These are phyloP conservation scores for Alternaria metachromatica DNA, from an alignment of 2,329 filamentous ascomycete species.

Conservation along the genomic window DNA sequence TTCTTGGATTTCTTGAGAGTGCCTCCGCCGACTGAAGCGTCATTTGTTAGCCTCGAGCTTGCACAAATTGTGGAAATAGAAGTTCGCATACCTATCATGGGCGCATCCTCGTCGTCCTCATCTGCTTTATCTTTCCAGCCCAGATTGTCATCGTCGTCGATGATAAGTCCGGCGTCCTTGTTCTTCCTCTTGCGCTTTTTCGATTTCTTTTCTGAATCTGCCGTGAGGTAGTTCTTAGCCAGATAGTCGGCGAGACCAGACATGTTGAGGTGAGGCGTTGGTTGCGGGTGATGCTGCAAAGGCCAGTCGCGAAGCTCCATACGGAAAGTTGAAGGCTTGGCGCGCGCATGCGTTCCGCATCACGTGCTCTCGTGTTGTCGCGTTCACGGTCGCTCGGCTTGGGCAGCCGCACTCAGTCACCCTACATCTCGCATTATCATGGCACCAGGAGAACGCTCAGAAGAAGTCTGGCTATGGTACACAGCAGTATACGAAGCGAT, in stretches of 20 bases:
- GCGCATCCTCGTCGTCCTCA: constrained; percentile 63
- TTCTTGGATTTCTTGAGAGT: constrained; percentile 65
- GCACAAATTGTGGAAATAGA: constrained; percentile 22
- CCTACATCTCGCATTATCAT: constrained; percentile 52
- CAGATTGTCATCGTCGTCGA: constrained; percentile 61
- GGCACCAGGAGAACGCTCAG: constrained; percentile 64
- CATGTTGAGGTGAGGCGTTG: constrained; percentile 51
- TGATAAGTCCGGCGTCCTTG: constrained; percentile 52
- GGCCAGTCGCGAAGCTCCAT: constrained; percentile 1
- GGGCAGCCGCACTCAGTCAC: neutral
- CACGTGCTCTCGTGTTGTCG: constrained; percentile 37
- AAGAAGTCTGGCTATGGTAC: constrained; percentile 78
- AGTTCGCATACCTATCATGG: constrained; percentile 47
- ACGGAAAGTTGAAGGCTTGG: constrained; percentile 16
- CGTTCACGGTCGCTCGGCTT: constrained; percentile 17
- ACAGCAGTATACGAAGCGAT: constrained; percentile 81
- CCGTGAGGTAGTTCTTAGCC: constrained; percentile 86
- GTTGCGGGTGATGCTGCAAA: constrained; percentile 8
- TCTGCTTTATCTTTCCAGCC: constrained; percentile 59
- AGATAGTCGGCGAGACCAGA: constrained; percentile 78
- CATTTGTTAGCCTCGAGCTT: constrained; percentile 21
- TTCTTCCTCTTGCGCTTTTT: constrained; percentile 61
- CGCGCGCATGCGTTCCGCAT: neutral
- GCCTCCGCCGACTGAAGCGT: constrained; percentile 42
- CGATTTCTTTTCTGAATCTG: constrained; percentile 61